Base-by-base conservation (phyloP, 345 rosid genomes). In the Moricandia moricandioides region DNA sequence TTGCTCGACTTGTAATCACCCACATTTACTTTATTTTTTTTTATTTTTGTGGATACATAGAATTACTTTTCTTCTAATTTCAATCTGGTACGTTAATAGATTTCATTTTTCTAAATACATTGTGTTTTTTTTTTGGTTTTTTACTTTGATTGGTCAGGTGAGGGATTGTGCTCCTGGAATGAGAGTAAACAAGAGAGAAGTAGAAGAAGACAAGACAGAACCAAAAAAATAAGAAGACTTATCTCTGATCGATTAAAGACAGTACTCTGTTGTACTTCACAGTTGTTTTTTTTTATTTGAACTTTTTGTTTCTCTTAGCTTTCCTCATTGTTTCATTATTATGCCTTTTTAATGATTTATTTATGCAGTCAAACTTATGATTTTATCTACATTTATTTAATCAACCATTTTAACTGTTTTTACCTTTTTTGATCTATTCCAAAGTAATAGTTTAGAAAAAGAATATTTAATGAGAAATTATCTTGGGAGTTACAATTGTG, bases 1-100 rank as follows among this genome's bases (percentile, higher is more conserved):
- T 73, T 33, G 10, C 67, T 67, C 60, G 68, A 67, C 17, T 11
- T 67, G 78, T 75, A 67, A 67, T 45, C 16, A 62, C 67, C 30
- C 14, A 35, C 29, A 47, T 34, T 62, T 35, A 35, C 29, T 33
- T 62, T 34, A 16, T n/a, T n/a, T n/a, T n/a, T 33, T 34, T 60
- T 33, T 13, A 40, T 9, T 54, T 27, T 13, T 30, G n/a, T 34
- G 21, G 29, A 10, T 61, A 10, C 17, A 9, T 51, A 49, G 16
- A 62, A 69, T 34, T 35, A 2, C 7, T 17, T 2, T 29, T 21
- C 24, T 34, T 3, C 16, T 59, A 11, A 6, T 13, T 59, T 30
- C 2, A 30, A 31, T 8, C 13, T 26, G 24, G 7, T 13, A 31
- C 9, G 10, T 14, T 8, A 60, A 33, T 14, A 4, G 13, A 59